Evolutionary conservation across 148 eudicot genomes (phyloP).

Genomic region (Nyssa sinensis): DNA sequence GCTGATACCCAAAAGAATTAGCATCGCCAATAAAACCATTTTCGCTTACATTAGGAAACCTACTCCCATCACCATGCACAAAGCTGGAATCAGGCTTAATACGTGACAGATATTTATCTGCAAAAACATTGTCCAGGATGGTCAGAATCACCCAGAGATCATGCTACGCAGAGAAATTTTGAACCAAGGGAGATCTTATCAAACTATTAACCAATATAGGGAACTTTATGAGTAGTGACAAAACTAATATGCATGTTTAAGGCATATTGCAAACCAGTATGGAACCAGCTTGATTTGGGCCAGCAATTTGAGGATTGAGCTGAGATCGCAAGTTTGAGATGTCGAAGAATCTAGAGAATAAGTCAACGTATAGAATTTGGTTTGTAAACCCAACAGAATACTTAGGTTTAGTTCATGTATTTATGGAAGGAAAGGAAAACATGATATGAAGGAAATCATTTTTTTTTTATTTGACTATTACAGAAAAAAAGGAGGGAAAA

Average conservation of each 20-base stretch:
- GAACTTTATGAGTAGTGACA: too few species aligned
- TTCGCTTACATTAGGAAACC: slow-evolving; percentile 44
- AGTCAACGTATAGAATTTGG: too few species aligned
- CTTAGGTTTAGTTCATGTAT: too few species aligned
- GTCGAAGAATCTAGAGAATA: too few species aligned
- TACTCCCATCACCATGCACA: slow-evolving; percentile 51
- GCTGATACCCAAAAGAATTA: slow-evolving; percentile 49
- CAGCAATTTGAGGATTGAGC: neutral
- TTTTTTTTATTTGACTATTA: too few species aligned
- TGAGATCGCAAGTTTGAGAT: neutral
- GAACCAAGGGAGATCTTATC: neutral
- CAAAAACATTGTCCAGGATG: slow-evolving; percentile 20
- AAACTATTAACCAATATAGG: neutral
- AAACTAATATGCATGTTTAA: neutral
- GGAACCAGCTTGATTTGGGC: neutral
- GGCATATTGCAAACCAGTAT: neutral
- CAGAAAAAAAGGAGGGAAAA: too few species aligned
- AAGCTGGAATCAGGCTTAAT: slow-evolving; percentile 51
- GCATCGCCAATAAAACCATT: slow-evolving; percentile 45
- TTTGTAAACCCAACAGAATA: too few species aligned
- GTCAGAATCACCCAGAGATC: slow-evolving; percentile 20
- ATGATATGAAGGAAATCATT: too few species aligned
- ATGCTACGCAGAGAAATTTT: neutral
- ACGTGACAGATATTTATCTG: slow-evolving; percentile 72
- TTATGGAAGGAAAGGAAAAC: too few species aligned